Evolutionary conservation across 768 basidiomycete species (phyloP), one percentile per base, ranked within the genome.

Genomic region (Termitomyces sp.): DNA sequence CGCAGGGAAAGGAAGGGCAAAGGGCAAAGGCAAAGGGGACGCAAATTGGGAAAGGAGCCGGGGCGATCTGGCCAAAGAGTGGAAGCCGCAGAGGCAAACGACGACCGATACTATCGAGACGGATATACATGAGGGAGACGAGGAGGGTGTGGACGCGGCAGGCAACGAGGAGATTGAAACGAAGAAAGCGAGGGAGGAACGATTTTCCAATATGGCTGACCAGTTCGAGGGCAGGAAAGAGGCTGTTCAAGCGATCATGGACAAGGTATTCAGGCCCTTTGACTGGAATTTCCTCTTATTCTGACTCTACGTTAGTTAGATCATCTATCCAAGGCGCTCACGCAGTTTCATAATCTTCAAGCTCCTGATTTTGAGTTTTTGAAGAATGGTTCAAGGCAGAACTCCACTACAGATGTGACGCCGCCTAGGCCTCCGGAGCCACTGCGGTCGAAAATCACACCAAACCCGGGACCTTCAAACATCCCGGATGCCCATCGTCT

Each of bases 211-310:
- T 60, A 75, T 91, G 36, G 81, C 86, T 8, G 79, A 82, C 56
- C 85, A 85, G 64, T 91, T 92, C 67, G 79, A 82, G 52, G 85
- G 85, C 27, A 79, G 87, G 55, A 89, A 86, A 67, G 80, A 83
- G 58, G 82, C 83, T 33, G 88, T 91, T 20, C 80, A 83, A 53
- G 79, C 76, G 32, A 87, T 93, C 33, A 91, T 92, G 90, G 68
- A 68, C 68, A 90, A 89, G 80, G 90, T 88, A 59, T 43, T 3
- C 43, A n/a, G 5, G 5, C 12, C 12, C 4, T 52, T 12, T n/a
- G 12, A 27, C 57, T 40, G 24, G 40, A 43, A 24, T 39, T 57
- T 22, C 22, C 45, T 20, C 20, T 45, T 10, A 22, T 27, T 46
- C 51, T 49, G 42, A 58, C 40, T 32, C 32, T 56, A 53, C 30